These are phyloP conservation scores for Neoboletus magnificus DNA, from an alignment of 768 basidiomycete genomes.

Conservation along the genomic window DNA sequence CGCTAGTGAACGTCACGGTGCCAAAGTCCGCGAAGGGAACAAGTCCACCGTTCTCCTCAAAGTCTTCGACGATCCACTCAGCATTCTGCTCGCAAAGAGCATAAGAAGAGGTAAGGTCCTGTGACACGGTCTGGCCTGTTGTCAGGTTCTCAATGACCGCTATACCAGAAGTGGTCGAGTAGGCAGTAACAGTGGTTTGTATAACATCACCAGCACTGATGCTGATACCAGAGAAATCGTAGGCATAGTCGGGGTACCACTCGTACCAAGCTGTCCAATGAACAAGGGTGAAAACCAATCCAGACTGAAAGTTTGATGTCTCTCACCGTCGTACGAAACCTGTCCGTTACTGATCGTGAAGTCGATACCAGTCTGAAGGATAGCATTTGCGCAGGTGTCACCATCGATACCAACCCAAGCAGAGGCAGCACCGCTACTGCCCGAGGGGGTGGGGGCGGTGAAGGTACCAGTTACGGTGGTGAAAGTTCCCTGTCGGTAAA, in stretches of 20 bases:
- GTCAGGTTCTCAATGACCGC: slow-evolving; percentile 20
- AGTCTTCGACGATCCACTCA: slow-evolving; percentile 26
- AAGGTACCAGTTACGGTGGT: slow-evolving; percentile 16
- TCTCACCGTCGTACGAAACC: slow-evolving; percentile 14
- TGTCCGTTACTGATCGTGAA: background rate
- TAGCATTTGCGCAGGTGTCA: slow-evolving; percentile 8
- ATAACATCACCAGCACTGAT: slow-evolving; percentile 16
- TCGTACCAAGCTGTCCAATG: slow-evolving; percentile 22
- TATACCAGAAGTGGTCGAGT: slow-evolving; percentile 19
- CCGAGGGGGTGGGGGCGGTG: slow-evolving; percentile 16
- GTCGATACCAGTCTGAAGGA: slow-evolving; percentile 22
- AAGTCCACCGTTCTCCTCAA: background rate
- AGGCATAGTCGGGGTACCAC: slow-evolving; percentile 17
- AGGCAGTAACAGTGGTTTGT: slow-evolving; percentile 13
- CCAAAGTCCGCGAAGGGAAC: slow-evolving; percentile 15
- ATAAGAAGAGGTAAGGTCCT: slow-evolving; percentile 7
- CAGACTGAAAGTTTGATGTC: too few relatives aligned
- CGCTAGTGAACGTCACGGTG: background rate
- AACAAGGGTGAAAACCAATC: background rate
- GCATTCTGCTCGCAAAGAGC: slow-evolving; percentile 17
- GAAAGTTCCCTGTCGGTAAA: slow-evolving; percentile 17
- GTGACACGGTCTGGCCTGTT: slow-evolving; percentile 1
- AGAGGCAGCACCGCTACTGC: slow-evolving; percentile 10
- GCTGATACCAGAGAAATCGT: slow-evolving; percentile 13
- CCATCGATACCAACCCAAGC: slow-evolving; percentile 27